Conservation (phyloP, 169 alveolate species). For the Cryptosporidium meleagridis region DNA sequence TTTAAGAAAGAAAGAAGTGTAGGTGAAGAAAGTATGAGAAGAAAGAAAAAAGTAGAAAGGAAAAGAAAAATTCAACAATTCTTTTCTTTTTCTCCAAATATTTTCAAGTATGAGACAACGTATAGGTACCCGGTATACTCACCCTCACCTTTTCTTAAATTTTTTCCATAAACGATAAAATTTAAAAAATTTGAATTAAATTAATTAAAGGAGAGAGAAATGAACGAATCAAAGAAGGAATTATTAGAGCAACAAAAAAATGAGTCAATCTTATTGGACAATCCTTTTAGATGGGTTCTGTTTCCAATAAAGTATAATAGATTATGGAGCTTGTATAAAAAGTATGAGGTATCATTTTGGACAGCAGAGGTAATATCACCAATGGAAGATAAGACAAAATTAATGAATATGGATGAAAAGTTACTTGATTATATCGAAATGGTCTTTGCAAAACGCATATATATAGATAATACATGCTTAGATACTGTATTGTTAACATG, state of each 20-base stretch:
- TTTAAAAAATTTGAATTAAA: background rate
- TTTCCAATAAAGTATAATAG: constrained; percentile 89
- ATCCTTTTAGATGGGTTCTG: constrained; percentile 89
- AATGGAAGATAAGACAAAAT: constrained; percentile 80
- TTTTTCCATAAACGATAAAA: background rate
- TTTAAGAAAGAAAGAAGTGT: too few relatives aligned
- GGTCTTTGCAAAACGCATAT: constrained; percentile 72
- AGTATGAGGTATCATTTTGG: constrained; percentile 89
- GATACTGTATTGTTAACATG: constrained; percentile 81
- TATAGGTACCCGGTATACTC: background rate
- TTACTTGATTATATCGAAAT: constrained; percentile 73
- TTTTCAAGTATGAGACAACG: constrained; percentile 9
- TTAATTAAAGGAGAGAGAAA: background rate
- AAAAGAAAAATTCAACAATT: too few relatives aligned
- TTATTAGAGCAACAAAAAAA: constrained; percentile 78
- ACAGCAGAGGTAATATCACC: constrained; percentile 89
- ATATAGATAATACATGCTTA: constrained; percentile 64
- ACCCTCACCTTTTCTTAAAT: background rate
- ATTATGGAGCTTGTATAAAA: constrained; percentile 90
- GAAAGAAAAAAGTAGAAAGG: background rate
- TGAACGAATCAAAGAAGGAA: constrained; percentile 61
- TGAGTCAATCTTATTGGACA: constrained; percentile 86
- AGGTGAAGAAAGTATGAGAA: too few relatives aligned
- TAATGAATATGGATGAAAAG: constrained; percentile 70
- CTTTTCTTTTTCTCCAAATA: background rate